Evolutionary conservation across 805 yeast genomes (phyloP), one percentile per base, ranked within the genome.

Genomic region (Aciculoconidium aculeatum): DNA sequence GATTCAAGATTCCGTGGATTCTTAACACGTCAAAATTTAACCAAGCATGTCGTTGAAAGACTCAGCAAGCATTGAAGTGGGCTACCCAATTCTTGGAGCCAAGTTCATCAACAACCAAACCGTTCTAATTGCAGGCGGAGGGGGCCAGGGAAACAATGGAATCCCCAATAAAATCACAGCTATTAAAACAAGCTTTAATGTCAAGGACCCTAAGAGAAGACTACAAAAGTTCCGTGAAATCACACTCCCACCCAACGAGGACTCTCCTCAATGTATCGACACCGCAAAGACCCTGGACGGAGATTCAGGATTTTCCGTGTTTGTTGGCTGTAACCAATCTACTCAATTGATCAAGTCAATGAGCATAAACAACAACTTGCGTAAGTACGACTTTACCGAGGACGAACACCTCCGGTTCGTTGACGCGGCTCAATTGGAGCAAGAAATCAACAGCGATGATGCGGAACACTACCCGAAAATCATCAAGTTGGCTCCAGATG

Each of bases 101-200:
- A 72, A 74, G 36, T 87, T 85, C 50, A 62, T 78, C 25, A 66
- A 72, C 41, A 69, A 77, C 39, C 58, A 64, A 36, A 70, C 77
- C 1, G 52, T 88, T 15, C 53, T 87, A 27, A 80, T 80, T 16
- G 77, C 86, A 3, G 98, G 98, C 23, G 98, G 98, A 25, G 96
- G 96, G 17, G 97, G 96, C 15, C 94, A 85, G 52, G 95, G 95
- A 7, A 78, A 77, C 47, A 80, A 85, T 46, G 96, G 95, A 17
- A 77, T 86, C 32, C 82, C 88, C 22, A 90, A 90, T 55, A 85
- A 82, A 51, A 61, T 90, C 38, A 75, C 87, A 4, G 80, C 80
- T 2, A 52, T 81, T 23, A 56, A 71, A 26, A 64, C 82, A 25
- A 70, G 75, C 44, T 75, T 80, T 31, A 64, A 64, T 18, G 66